Evolutionary conservation across 371 early-diverging fungal genomes (phyloP).

Genomic region (Cokeromyces recurvatus): DNA sequence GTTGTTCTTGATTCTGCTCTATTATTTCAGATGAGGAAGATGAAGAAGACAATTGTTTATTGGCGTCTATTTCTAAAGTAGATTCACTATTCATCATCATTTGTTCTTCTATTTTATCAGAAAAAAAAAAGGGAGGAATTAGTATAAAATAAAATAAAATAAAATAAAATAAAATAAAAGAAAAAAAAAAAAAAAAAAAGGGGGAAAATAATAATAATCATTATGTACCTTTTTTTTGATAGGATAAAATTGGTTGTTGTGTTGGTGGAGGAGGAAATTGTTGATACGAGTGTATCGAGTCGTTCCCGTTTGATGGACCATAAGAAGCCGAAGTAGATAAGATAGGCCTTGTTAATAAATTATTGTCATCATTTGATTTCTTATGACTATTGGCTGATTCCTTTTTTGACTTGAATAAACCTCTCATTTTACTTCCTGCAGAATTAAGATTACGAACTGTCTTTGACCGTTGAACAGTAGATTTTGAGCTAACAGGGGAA

Average conservation of each 20-base stretch:
- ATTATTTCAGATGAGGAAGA: no score
- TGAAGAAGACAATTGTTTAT: no score
- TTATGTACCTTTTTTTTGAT: slow-evolving; percentile 8
- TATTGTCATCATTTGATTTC: not conserved
- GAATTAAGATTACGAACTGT: slow-evolving; percentile 26
- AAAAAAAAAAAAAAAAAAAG: not conserved
- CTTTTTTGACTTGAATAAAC: slow-evolving; percentile 18
- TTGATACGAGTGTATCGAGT: not conserved
- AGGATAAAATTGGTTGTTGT: not conserved
- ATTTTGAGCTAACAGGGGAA: slow-evolving; percentile 10
- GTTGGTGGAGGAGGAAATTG: not conserved
- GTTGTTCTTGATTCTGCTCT: no score
- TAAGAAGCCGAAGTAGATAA: slow-evolving; percentile 21
- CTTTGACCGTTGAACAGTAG: slow-evolving; percentile 20
- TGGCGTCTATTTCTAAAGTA: no score
- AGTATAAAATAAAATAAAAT: not conserved
- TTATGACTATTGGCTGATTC: not conserved
- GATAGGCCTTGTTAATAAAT: slow-evolving; percentile 1
- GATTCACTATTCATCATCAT: no score
- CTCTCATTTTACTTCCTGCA: slow-evolving; percentile 24
- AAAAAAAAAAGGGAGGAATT: no score
- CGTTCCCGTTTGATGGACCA: slow-evolving; percentile 7
- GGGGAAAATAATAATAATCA: not conserved
- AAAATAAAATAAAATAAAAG: not conserved
- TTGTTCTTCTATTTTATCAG: no score